phyloP scores from a whole-genome alignment of 2,329 filamentous ascomycete species.

The Fusarium nygamai region DNA sequence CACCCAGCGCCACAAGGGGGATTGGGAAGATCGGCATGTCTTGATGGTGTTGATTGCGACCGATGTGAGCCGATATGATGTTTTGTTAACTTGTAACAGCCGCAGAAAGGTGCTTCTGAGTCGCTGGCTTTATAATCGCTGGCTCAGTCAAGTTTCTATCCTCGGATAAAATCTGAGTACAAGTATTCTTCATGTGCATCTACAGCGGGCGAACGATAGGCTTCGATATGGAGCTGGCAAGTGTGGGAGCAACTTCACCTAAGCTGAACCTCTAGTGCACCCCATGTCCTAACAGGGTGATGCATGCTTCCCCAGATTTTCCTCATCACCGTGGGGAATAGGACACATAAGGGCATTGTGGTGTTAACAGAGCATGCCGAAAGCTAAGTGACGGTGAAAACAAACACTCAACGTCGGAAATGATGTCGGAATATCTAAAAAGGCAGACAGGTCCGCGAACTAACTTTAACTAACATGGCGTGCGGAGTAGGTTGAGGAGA shows the following conservation, averaged over 20 bases:
- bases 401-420: not conserved
- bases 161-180: too few species aligned
- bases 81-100: not conserved
- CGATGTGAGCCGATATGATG: not conserved
- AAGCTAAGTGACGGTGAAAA: not conserved
- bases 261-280: not conserved
- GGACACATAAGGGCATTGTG: not conserved
- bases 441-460: not conserved
- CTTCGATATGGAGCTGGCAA: not conserved
- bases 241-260: not conserved
- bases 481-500: not conserved
- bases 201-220: not conserved
- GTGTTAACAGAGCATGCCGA: not conserved
- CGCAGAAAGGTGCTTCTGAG: not conserved
- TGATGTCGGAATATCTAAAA: not conserved
- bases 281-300: not conserved
- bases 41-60: not conserved
- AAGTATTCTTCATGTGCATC: not conserved
- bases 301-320: not conserved
- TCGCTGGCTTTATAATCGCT: not conserved
- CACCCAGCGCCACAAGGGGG: not conserved
- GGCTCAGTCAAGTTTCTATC: not conserved
- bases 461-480: not conserved
- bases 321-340: not conserved
- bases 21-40: not conserved